Percentiles rank a stretch among this genome's conserved stretches.
Conservation (phyloP, 1,284 basidiomycete species). For the Meira miltonrushii region DNA sequence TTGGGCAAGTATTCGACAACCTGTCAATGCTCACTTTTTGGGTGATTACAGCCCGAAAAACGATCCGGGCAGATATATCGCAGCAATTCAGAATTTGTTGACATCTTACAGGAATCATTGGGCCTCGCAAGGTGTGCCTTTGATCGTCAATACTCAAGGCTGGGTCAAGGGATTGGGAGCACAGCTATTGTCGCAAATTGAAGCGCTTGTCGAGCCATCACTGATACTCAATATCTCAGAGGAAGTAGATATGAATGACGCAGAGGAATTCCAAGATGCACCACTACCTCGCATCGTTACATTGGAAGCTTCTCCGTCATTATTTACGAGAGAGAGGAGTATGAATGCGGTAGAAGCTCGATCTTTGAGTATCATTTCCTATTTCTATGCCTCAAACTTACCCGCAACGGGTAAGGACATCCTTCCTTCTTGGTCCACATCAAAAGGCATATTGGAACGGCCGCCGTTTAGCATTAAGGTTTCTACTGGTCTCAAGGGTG, state of each 20-base stretch:
- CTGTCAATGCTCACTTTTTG: conserved; percentile 73
- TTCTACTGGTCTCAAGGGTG: conserved; percentile 63
- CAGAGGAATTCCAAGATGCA: conserved; percentile 20
- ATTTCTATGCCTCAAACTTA: conserved; percentile 28
- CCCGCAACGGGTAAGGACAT: conserved; percentile 45
- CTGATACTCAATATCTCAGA: conserved; percentile 60
- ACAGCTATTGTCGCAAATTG: conserved; percentile 69
- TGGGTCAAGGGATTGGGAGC: conserved; percentile 92
- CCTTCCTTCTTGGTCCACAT: conserved; percentile 63
- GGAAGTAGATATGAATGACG: conserved; percentile 18
- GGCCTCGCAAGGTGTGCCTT: conserved; percentile 56
- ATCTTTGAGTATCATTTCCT: conserved; percentile 9
- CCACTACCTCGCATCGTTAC: conserved; percentile 13
- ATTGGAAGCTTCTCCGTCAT: conserved; percentile 1
- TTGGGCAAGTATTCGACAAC: conserved; percentile 59
- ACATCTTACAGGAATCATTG: conserved; percentile 59
- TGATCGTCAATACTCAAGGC: conserved; percentile 92
- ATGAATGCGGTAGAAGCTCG: neutral
- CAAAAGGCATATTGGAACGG: conserved; percentile 61
- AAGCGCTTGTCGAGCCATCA: conserved; percentile 64
- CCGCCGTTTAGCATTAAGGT: conserved; percentile 52
- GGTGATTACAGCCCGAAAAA: conserved; percentile 73
- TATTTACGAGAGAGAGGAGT: neutral
- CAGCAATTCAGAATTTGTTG: conserved; percentile 65
- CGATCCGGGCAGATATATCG: conserved; percentile 73